Conservation (phyloP, 1,284 basidiomycete species). For the Rhodotorula mucilaginosa region DNA sequence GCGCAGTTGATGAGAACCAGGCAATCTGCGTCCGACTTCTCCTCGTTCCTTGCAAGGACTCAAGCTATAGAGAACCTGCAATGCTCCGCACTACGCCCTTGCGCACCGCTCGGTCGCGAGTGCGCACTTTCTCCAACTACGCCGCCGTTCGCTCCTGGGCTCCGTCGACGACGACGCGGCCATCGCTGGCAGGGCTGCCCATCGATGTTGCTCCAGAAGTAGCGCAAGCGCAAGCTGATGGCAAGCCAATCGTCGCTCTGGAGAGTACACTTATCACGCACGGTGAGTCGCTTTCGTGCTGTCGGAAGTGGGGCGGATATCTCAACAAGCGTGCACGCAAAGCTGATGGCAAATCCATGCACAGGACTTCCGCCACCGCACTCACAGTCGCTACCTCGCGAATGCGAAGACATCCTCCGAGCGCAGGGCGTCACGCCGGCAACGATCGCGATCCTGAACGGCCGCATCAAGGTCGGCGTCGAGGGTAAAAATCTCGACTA, state of each 20-base stretch:
- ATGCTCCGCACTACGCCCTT: not conserved
- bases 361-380: slow-evolving; percentile 39
- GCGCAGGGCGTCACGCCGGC: slow-evolving; percentile 76
- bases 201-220: slow-evolving; percentile 35
- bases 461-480: slow-evolving; percentile 83
- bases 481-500: slow-evolving; percentile 63
- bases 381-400: slow-evolving; percentile 25
- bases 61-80: not conserved
- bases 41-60: not conserved
- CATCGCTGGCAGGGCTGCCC: slow-evolving; percentile 20
- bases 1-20: no score
- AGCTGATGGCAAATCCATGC: not conserved
- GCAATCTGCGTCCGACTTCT: not conserved
- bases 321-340: no score
- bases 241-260: slow-evolving; percentile 33
- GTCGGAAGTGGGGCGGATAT: not conserved
- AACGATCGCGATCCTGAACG: slow-evolving; percentile 81
- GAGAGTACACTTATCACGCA: slow-evolving; percentile 39
- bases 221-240: slow-evolving; percentile 25
- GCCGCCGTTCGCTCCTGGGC: not conserved
- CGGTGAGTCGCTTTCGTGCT: slow-evolving; percentile 21
- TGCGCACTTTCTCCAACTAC: not conserved
- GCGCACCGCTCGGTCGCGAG: not conserved
- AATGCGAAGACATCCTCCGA: slow-evolving; percentile 68
- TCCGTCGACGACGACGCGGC: not conserved